Evolutionary conservation across 441 rosid species (phyloP).

Genomic region (Syzygium malaccense): DNA sequence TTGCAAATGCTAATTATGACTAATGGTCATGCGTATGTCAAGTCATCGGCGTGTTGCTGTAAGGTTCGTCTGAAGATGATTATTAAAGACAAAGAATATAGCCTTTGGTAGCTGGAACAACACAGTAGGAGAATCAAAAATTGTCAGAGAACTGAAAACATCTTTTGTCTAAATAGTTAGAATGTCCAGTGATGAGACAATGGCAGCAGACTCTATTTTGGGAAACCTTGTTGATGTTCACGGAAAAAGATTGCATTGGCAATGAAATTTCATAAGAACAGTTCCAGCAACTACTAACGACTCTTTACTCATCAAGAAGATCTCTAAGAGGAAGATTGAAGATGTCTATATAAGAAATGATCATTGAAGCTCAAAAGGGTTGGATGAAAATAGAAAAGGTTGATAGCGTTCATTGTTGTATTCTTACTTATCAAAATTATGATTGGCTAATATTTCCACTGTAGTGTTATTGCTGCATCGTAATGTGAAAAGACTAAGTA

Average conservation of each 20-base stretch:
- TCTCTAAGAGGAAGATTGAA: too few species aligned
- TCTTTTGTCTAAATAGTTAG: too few species aligned
- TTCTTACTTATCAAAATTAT: not conserved
- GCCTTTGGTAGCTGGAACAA: too few species aligned
- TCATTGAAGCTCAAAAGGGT: not conserved
- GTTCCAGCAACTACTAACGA: not conserved
- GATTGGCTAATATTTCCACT: not conserved
- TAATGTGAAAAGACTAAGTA: not conserved
- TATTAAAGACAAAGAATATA: not conserved
- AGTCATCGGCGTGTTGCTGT: not conserved
- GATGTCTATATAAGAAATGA: not conserved
- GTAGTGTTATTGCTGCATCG: not conserved
- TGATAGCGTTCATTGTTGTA: too few species aligned
- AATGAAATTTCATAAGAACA: too few species aligned
- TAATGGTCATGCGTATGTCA: too few species aligned
- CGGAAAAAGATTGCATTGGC: too few species aligned
- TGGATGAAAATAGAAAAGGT: too few species aligned
- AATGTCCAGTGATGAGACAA: not conserved
- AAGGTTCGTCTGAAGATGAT: not conserved
- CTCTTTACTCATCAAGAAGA: not conserved
- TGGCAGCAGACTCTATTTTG: not conserved
- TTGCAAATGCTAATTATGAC: not conserved
- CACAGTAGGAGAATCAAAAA: too few species aligned
- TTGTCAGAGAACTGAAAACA: not conserved
- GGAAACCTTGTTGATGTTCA: not conserved